These are phyloP conservation scores for Sapria himalayana DNA, from an alignment of 345 rosid species.

Conservation along the genomic window DNA sequence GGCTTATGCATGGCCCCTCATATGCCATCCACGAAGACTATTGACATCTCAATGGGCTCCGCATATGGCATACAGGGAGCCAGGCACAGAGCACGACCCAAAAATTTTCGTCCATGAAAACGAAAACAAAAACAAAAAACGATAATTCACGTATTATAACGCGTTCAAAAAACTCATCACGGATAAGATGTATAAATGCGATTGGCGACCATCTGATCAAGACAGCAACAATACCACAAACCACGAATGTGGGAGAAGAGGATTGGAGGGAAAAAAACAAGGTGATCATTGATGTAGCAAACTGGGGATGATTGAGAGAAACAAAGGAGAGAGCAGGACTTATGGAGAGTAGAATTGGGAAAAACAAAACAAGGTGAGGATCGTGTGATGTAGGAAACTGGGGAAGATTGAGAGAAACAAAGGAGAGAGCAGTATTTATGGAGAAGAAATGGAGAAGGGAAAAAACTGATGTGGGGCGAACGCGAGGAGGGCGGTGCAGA, in stretches of 20 bases:
- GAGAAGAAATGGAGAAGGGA: constrained; percentile 7
- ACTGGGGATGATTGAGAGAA: constrained; percentile 8
- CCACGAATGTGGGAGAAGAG: no score
- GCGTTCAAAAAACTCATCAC: no score
- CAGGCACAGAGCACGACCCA: constrained; percentile 40
- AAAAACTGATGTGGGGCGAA: constrained; percentile 22
- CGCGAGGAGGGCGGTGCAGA: no score
- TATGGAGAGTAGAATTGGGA: no score
- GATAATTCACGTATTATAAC: no score
- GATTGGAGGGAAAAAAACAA: no score
- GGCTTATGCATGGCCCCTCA: constrained; percentile 99
- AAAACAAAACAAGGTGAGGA: not conserved
- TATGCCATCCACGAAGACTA: constrained; percentile 92
- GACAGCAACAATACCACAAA: no score
- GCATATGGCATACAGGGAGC: constrained; percentile 99
- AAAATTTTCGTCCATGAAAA: not conserved
- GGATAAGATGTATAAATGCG: not conserved
- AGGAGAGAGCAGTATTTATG: constrained; percentile 10
- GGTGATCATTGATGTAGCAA: not conserved
- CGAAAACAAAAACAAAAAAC: no score
- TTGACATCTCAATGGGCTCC: constrained; percentile 37
- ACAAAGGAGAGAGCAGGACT: constrained; percentile 7
- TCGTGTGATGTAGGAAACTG: constrained; percentile 1
- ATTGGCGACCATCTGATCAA: not conserved
- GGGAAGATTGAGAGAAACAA: constrained; percentile 8